Conservation (phyloP, 2,329 filamentous ascomycete genomes). For the Phialophora macrospora region DNA sequence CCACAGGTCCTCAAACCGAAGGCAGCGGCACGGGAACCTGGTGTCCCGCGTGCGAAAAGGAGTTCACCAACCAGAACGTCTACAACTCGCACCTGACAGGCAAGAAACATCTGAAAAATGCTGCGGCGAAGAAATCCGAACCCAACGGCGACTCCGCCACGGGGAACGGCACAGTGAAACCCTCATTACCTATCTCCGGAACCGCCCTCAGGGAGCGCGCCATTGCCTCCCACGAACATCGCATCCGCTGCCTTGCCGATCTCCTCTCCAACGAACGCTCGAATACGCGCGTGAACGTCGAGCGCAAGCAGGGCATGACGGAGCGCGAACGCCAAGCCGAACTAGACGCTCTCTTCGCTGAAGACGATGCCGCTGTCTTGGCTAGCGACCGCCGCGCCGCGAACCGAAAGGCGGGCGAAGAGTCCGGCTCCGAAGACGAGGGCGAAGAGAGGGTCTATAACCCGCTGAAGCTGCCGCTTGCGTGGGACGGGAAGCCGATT, state of each 20-base stretch:
- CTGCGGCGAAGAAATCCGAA: constrained; percentile 63
- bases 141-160: not conserved
- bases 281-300: constrained; percentile 91
- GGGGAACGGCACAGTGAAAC: constrained; percentile 20
- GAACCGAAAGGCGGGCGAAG: constrained; percentile 49
- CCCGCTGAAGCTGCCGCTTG: constrained; percentile 89
- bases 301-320: constrained; percentile 96
- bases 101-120: constrained; percentile 90
- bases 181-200: constrained; percentile 26
- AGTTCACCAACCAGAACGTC: constrained; percentile 93
- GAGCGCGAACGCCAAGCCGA: constrained; percentile 94
- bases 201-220: constrained; percentile 79
- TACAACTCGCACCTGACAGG: constrained; percentile 87
- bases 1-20: constrained; percentile 53
- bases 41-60: constrained; percentile 91
- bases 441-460: constrained; percentile 94
- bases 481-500: constrained; percentile 98
- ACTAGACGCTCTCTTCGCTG: constrained; percentile 79
- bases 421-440: constrained; percentile 71
- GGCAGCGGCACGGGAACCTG: constrained; percentile 73
- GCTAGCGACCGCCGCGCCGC: constrained; percentile 38
- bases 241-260: constrained; percentile 76
- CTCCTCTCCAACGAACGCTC: constrained; percentile 85
- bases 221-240: constrained; percentile 85
- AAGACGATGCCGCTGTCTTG: constrained; percentile 53